These are phyloP conservation scores for Tulasnella calospora DNA, from an alignment of 768 basidiomycete species.

Conservation along the genomic window DNA sequence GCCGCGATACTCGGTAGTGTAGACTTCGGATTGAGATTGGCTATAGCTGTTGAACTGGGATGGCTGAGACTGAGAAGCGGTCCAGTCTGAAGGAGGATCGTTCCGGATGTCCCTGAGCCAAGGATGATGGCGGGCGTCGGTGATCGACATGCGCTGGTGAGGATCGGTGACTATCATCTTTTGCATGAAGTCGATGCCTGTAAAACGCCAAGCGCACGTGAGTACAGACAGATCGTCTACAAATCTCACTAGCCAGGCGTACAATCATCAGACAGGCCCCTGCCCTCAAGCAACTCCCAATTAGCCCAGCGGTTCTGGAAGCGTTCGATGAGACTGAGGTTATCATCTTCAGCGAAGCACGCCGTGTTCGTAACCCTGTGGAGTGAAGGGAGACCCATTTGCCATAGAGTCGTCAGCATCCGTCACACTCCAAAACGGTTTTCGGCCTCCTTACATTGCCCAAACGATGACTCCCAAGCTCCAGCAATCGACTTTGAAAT, in stretches of 20 bases:
- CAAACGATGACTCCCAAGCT: slow-evolving; percentile 93
- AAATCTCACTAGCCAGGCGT: slow-evolving; percentile 28
- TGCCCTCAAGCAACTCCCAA: slow-evolving; percentile 47
- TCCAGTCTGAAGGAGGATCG: neutral
- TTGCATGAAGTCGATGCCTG: slow-evolving; percentile 63
- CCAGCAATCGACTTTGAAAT: slow-evolving; percentile 90
- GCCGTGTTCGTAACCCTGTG: slow-evolving; percentile 66
- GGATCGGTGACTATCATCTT: slow-evolving; percentile 64
- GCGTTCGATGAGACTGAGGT: slow-evolving; percentile 55
- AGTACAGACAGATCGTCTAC: neutral
- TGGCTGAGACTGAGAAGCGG: neutral
- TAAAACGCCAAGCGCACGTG: neutral
- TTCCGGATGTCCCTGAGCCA: slow-evolving; percentile 53
- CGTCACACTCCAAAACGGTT: neutral
- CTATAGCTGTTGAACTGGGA: neutral
- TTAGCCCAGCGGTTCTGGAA: slow-evolving; percentile 58
- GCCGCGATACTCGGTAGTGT: neutral
- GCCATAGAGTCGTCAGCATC: slow-evolving; percentile 16
- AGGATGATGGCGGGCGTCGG: slow-evolving; percentile 61
- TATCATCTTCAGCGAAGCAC: slow-evolving; percentile 72
- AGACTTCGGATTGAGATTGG: neutral
- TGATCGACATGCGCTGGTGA: slow-evolving; percentile 60
- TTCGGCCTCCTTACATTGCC: slow-evolving; percentile 64
- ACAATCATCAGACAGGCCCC: slow-evolving; percentile 49
- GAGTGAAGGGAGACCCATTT: neutral